Percentiles rank a stretch among this genome's conserved stretches.
Conservation (phyloP, 768 basidiomycete species). For the Agrocybe pediades region DNA sequence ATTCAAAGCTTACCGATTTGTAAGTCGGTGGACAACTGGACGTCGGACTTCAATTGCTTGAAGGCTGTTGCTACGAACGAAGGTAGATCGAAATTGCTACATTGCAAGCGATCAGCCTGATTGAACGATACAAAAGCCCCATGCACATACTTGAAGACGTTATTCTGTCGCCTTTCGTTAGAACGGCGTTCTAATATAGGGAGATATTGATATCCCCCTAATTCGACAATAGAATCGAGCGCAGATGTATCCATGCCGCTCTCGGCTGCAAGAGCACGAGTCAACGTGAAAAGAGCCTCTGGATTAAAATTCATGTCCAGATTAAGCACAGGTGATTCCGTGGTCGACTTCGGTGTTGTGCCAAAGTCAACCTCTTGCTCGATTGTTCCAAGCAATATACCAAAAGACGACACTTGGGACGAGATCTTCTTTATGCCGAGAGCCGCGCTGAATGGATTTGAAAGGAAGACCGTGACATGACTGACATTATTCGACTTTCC, state of each 20-base stretch:
- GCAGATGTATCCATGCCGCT: slow-evolving; percentile 62
- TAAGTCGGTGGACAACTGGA: slow-evolving; percentile 54
- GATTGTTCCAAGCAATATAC: slow-evolving; percentile 65
- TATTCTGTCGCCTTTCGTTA: slow-evolving; percentile 37
- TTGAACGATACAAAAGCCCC: not conserved
- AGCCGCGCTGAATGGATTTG: slow-evolving; percentile 67
- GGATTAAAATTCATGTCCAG: slow-evolving; percentile 72
- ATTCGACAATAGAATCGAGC: slow-evolving; percentile 62
- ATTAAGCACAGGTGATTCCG: slow-evolving; percentile 57
- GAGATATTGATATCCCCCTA: slow-evolving; percentile 68
- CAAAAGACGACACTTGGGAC: slow-evolving; percentile 63
- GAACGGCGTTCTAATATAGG: slow-evolving; percentile 31
- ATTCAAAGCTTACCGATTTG: slow-evolving; percentile 49
- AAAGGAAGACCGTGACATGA: slow-evolving; percentile 61
- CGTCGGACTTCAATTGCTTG: slow-evolving; percentile 61
- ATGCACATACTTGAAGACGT: slow-evolving; percentile 60
- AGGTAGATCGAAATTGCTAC: slow-evolving; percentile 63
- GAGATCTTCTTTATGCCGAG: slow-evolving; percentile 59
- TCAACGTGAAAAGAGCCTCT: slow-evolving; percentile 69
- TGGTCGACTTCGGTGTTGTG: slow-evolving; percentile 53
- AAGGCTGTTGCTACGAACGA: slow-evolving; percentile 68
- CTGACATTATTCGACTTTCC: slow-evolving; percentile 63
- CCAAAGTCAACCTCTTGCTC: slow-evolving; percentile 50
- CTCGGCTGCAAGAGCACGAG: slow-evolving; percentile 63
- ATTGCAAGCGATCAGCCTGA: not conserved